Base-by-base conservation (phyloP, 1,284 basidiomycete genomes). In the Trametes pubescens region DNA sequence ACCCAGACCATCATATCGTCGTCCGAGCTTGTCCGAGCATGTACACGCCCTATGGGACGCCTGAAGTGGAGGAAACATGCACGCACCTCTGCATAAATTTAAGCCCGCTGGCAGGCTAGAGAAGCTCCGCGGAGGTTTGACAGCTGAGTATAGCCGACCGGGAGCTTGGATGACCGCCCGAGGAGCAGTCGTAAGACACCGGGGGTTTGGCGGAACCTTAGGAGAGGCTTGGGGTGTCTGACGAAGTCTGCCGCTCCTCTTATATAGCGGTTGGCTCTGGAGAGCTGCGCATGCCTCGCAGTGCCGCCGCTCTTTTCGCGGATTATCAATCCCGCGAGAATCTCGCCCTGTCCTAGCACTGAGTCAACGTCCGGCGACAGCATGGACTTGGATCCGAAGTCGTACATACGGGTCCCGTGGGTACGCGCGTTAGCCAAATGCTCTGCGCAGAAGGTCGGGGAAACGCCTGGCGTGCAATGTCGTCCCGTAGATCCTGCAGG, bases 1-100 rank as follows among this genome's bases (percentile, higher is more conserved):
- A 66, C 56, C 63, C 63, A 67, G 67, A 68, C 66, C 66, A 67
- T 38, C 21, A 47, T 62, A 62, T n/a, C 18, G 49, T 37, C 64
- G 10, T 47, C 64, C 55, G 60, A 61, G 61, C 64, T 37, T 62
- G 10, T 47, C 64, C 55, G 60, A 61, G 61, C 64, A 24, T 18
- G 38, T 29, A 24, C 29, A 22, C 11, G 35, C 37, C 22, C n/a
- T 16, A 14, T 7, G 2, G 18, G 8, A 35, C 16, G 5, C 10
- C 37, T 53, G 7, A 1, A 21, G 13, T n/a, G 22, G 29, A 32
- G 29, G 22, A 29, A 2, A n/a, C 18, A 14, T 16, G 18, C 2
- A 38, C 46, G 21, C 35, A 57, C 56, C 60, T 49, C n/a, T 24
- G 10, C 6, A 8, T 37, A 4, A 21, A 21, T 10, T 10, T 13